Evolutionary conservation across 495 filamentous ascomycete species (phyloP).

Genomic region (Tricharina praecox): DNA sequence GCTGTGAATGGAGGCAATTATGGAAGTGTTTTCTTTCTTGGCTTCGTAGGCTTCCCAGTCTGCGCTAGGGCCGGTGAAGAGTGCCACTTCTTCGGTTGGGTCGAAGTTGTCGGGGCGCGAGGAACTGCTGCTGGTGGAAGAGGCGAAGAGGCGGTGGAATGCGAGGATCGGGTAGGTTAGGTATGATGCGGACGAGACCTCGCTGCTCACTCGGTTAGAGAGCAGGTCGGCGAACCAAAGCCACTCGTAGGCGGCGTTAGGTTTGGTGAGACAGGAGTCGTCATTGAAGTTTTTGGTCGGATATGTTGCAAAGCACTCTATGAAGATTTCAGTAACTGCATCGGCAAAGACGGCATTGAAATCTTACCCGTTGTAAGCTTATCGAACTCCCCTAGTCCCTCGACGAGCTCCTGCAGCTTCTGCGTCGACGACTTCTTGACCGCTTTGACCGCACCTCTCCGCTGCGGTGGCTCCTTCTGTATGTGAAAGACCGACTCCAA

Average conservation of each 20-base stretch:
- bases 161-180: constrained; percentile 69
- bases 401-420: constrained; percentile 71
- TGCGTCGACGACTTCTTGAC: constrained; percentile 61
- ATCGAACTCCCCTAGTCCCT: constrained; percentile 75
- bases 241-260: constrained; percentile 77
- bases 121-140: constrained; percentile 29
- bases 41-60: constrained; percentile 64
- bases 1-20: constrained; percentile 36
- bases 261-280: constrained; percentile 78
- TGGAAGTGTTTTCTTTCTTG: constrained; percentile 44
- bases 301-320: constrained; percentile 65
- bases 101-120: constrained; percentile 28
- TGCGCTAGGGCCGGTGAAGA: constrained; percentile 60
- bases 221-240: constrained; percentile 79
- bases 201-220: constrained; percentile 51
- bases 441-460: constrained; percentile 42
- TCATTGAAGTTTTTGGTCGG: constrained; percentile 79
- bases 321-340: not conserved
- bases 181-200: constrained; percentile 70
- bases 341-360: not conserved
- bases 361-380: constrained; percentile 57
- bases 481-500: constrained; percentile 22
- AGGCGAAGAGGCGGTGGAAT: constrained; percentile 82
- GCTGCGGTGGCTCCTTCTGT: constrained; percentile 19
- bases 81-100: constrained; percentile 37